Conservation (phyloP, 345 rosid genomes). For the Eucalyptus pauciflora region DNA sequence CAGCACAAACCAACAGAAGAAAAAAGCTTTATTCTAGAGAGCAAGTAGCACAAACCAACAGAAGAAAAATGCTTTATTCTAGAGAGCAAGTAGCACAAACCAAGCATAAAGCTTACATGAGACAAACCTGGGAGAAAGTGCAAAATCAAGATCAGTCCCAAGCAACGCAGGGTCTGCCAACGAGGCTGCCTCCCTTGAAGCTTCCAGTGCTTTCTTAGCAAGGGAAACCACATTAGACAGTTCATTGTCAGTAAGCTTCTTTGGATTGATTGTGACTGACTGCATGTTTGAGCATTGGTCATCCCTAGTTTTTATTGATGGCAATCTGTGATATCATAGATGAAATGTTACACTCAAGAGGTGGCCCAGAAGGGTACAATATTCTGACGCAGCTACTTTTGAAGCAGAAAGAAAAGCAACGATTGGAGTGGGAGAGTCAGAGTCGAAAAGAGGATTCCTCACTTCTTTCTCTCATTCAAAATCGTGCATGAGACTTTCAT, state of each 20-base stretch:
- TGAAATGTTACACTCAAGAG: neutral
- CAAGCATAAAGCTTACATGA: neutral
- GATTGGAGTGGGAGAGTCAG: too few relatives aligned
- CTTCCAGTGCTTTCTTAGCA: slow-evolving; percentile 68
- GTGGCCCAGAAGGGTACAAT: neutral
- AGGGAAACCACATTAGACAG: slow-evolving; percentile 26
- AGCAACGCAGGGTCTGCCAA: slow-evolving; percentile 16
- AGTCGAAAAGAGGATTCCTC: too few relatives aligned
- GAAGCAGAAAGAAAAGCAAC: too few relatives aligned
- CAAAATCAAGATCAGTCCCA: slow-evolving; percentile 13
- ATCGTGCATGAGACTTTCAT: too few relatives aligned
- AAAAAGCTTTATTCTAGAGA: neutral
- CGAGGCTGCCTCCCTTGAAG: slow-evolving; percentile 57
- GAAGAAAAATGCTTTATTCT: neutral
- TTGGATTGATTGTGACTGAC: slow-evolving; percentile 3
- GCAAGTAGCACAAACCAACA: neutral
- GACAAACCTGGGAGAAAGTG: slow-evolving; percentile 44
- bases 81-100: neutral
- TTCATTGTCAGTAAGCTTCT: slow-evolving; percentile 14
- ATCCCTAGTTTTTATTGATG: slow-evolving; percentile 18
- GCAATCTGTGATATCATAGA: slow-evolving; percentile 21
- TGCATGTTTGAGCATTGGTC: slow-evolving; percentile 11
- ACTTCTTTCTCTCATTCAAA: too few relatives aligned
- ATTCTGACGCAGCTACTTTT: neutral
- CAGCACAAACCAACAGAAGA: too few relatives aligned